Conservation (phyloP, 2,329 filamentous ascomycete species). For the Cadophora malorum region DNA sequence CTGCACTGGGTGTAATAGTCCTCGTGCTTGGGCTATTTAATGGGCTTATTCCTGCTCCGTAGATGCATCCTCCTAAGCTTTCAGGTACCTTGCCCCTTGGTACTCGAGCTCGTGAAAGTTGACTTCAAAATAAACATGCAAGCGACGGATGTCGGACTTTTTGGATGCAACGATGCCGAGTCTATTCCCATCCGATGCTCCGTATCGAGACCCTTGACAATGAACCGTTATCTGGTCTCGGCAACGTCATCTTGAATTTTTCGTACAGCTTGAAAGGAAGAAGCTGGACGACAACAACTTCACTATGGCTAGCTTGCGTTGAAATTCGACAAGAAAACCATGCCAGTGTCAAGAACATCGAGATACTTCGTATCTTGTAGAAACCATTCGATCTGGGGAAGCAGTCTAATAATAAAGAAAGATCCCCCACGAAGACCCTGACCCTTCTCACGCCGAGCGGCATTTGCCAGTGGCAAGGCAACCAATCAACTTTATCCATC, state of each 20-base stretch:
- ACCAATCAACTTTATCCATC: conserved; percentile 13
- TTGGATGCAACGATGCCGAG: neutral
- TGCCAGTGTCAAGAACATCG: too few relatives aligned
- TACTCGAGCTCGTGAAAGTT: neutral
- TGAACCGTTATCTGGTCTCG: neutral
- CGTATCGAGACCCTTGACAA: conserved; percentile 1
- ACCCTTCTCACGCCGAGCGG: neutral
- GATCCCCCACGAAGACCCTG: conserved; percentile 2
- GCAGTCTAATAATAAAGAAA: neutral
- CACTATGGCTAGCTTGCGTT: neutral
- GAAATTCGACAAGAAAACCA: too few relatives aligned
- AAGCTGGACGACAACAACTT: neutral
- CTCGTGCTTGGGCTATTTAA: neutral
- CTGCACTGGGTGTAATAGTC: neutral
- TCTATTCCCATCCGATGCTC: neutral
- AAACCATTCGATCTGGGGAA: neutral
- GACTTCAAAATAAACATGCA: conserved; percentile 6
- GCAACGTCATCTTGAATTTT: conserved; percentile 6
- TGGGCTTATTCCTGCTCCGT: too few relatives aligned
- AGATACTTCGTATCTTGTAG: too few relatives aligned
- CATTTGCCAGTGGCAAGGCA: conserved; percentile 8
- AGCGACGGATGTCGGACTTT: conserved; percentile 6
- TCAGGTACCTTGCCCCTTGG: neutral
- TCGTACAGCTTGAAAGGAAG: neutral
- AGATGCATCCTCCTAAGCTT: neutral